Evolutionary conservation across 306 rosid genomes (phyloP).

Genomic region (Phaseolus lunatus): DNA sequence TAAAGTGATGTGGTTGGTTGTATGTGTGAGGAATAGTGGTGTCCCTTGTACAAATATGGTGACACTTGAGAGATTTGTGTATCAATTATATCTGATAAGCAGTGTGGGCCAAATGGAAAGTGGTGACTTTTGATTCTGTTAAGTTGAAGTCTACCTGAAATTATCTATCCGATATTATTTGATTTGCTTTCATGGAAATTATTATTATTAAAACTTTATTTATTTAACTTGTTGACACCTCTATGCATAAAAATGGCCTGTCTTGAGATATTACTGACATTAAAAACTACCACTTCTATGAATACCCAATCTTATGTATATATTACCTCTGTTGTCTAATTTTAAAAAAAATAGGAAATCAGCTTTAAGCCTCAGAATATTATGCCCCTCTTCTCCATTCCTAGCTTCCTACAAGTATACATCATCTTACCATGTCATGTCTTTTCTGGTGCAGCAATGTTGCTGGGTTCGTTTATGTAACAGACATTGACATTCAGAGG

Average conservation of each 20-base stretch:
- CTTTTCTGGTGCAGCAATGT: conserved; percentile 70
- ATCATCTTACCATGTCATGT: conserved; percentile 27
- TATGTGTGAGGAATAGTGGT: background rate
- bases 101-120: background rate
- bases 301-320: background rate
- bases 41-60: background rate
- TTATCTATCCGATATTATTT: background rate
- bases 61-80: background rate
- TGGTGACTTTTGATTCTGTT: background rate
- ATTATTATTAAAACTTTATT: background rate
- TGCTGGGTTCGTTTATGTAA: conserved; percentile 85
- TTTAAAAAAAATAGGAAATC: background rate
- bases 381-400: background rate
- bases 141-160: background rate
- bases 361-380: background rate
- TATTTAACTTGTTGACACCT: background rate
- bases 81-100: background rate
- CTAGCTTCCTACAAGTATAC: background rate
- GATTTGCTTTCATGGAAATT: background rate
- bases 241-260: background rate
- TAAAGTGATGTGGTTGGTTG: background rate
- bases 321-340: conserved; percentile 5
- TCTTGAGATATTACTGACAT: conserved; percentile 8
- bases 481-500: conserved; percentile 90
- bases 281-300: background rate